Conservation (phyloP, 106 monocot species). For the Cymbidium sinense region DNA sequence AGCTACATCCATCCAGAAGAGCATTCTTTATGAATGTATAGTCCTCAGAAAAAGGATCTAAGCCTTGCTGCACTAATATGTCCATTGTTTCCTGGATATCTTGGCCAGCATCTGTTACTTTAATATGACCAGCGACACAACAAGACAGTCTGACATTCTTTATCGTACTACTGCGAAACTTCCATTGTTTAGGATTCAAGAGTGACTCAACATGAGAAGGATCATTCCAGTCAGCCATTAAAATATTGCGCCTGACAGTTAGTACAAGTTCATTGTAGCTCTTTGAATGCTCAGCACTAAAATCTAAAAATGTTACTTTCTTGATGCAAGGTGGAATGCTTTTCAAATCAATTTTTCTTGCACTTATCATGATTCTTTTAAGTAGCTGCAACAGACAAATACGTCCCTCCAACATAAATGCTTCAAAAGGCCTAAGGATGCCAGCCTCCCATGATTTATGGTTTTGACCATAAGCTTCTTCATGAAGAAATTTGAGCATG, state of each 20-base stretch:
- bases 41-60: conserved; percentile 83
- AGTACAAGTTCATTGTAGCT: conserved; percentile 92
- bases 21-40: conserved; percentile 46
- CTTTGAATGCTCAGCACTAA: conserved; percentile 73
- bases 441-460: conserved; percentile 77
- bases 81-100: conserved; percentile 99
- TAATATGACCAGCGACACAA: conserved; percentile 96
- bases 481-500: conserved; percentile 96
- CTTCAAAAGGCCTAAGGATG: conserved; percentile 84
- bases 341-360: conserved; percentile 78
- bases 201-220: conserved; percentile 99
- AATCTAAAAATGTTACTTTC: conserved; percentile 66
- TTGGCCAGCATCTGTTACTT: conserved; percentile 80
- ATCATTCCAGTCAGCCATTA: conserved; percentile 99
- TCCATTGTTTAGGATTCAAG: conserved; percentile 98
- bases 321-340: conserved; percentile 86
- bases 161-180: conserved; percentile 71
- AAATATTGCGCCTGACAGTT: conserved; percentile 87
- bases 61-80: conserved; percentile 59
- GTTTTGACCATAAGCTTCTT: conserved; percentile 77
- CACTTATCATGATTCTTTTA: conserved; percentile 82
- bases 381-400: conserved; percentile 55
- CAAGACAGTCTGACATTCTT: conserved; percentile 91
- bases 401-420: conserved; percentile 66
- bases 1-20: conserved; percentile 74